phyloP scores from a whole-genome alignment of 306 rosid genomes.

The Cucumis sativus region Cucumber_9930_V3 NC_026655.2:3524001-3524500 shows the following conservation, averaged over 20 bases:
- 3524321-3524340: neutral
- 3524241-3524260: neutral
- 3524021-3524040: neutral
- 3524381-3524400: conserved; percentile 8
- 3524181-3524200: neutral
- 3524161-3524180: neutral
- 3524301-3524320: neutral
- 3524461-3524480: conserved; percentile 1
- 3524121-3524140: neutral
- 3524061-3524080: neutral
- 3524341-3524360: neutral
- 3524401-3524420: conserved; percentile 2
- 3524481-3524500: neutral
- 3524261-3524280: neutral
- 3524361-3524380: neutral
- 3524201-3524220: neutral
- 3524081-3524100: neutral
- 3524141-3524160: neutral
- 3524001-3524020: neutral
- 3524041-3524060: neutral
- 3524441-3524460: conserved; percentile 7
- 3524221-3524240: neutral
- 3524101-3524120: neutral
- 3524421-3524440: neutral
- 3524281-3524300: neutral